phyloP scores from a whole-genome alignment of 768 basidiomycete genomes.

The Suillus fuscotomentosus region DNA sequence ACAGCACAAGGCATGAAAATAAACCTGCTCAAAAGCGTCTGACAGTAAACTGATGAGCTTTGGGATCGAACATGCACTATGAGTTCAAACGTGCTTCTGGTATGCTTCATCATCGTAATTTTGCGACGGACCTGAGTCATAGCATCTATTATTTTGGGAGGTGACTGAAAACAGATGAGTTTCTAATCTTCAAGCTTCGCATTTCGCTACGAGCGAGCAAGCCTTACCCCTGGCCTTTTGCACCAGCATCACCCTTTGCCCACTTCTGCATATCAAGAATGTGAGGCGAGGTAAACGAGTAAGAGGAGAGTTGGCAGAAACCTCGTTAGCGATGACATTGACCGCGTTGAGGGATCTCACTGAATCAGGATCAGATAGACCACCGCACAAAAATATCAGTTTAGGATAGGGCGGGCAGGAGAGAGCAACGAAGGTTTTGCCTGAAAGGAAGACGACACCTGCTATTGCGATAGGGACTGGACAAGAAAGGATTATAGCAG shows the following conservation, averaged over 20 bases:
- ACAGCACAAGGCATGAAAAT: neutral
- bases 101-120: neutral
- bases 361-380: constrained; percentile 40
- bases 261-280: constrained; percentile 11
- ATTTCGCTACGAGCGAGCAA: constrained; percentile 42
- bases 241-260: constrained; percentile 24
- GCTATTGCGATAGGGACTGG: constrained; percentile 45
- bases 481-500: constrained; percentile 43
- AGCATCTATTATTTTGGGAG: neutral
- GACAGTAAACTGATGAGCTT: neutral
- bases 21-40: neutral
- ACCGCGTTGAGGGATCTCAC: constrained; percentile 41
- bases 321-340: constrained; percentile 38
- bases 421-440: constrained; percentile 23
- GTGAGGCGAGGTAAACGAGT: constrained; percentile 41
- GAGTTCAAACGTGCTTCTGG: neutral
- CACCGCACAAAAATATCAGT: constrained; percentile 26
- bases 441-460: constrained; percentile 50
- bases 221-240: constrained; percentile 42
- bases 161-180: neutral
- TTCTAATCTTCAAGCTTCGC: constrained; percentile 21
- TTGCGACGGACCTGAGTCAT: neutral
- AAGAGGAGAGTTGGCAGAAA: constrained; percentile 31
- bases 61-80: neutral
- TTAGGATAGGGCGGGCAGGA: neutral